Evolutionary conservation across 495 filamentous ascomycete genomes (phyloP).

Genomic region (Hypoxylon fragiforme): DNA sequence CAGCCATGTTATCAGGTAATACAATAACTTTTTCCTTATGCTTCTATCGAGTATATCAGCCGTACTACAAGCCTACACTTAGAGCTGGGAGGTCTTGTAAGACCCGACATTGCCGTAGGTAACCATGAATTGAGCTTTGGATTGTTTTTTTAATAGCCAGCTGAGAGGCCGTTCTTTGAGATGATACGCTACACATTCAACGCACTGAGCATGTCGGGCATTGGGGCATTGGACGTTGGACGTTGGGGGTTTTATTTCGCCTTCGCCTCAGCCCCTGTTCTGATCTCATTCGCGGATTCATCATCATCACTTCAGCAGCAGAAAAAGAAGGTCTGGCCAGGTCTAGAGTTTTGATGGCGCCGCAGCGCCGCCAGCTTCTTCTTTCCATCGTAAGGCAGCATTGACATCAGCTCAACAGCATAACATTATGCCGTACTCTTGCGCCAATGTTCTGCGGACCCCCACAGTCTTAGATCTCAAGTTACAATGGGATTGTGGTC

Average conservation of each 20-base stretch:
- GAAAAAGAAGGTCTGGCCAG: slow-evolving; percentile 21
- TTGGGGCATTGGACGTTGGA: slow-evolving; percentile 31
- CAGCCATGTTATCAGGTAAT: not conserved
- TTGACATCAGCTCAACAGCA: too few relatives aligned
- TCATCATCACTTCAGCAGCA: slow-evolving; percentile 39
- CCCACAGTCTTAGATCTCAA: too few relatives aligned
- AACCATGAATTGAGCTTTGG: slow-evolving; percentile 2
- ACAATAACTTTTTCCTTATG: not conserved
- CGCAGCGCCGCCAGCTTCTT: too few relatives aligned
- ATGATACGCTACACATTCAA: slow-evolving; percentile 23
- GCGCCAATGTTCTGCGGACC: too few relatives aligned
- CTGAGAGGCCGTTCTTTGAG: not conserved
- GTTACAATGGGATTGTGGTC: too few relatives aligned
- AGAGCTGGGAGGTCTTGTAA: not conserved
- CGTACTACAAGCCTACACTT: too few relatives aligned
- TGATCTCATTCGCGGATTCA: slow-evolving; percentile 26
- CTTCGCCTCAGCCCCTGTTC: not conserved
- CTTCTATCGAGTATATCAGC: not conserved
- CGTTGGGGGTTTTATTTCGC: slow-evolving; percentile 14
- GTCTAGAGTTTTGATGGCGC: slow-evolving; percentile 15
- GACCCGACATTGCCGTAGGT: not conserved
- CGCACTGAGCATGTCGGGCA: slow-evolving; percentile 29
- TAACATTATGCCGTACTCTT: too few relatives aligned
- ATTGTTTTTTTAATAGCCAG: slow-evolving; percentile 2
- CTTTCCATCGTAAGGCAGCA: slow-evolving; percentile 12